Percentiles rank a stretch among this genome's conserved stretches.
These are phyloP conservation scores for Podospora sp. DNA, from an alignment of 495 filamentous ascomycete species.

Conservation along the genomic window DNA sequence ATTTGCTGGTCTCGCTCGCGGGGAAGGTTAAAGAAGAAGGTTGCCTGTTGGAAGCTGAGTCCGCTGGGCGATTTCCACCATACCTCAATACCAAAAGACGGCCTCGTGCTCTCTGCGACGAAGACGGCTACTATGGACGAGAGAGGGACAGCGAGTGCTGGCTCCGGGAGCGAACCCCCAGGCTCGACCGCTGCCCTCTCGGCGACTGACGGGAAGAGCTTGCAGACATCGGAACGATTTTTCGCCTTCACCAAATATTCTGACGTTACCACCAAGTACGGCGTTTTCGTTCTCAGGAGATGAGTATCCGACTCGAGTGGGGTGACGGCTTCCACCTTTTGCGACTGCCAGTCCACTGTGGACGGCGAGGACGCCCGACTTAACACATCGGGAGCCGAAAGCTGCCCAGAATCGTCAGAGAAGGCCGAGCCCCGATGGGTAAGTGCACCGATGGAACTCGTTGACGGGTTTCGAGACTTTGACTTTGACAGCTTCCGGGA, in stretches of 20 bases:
- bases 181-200: slow-evolving; percentile 9
- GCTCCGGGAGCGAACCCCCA: slow-evolving; percentile 27
- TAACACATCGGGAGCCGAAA: slow-evolving; percentile 30
- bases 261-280: slow-evolving; percentile 90
- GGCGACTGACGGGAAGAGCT: slow-evolving; percentile 42
- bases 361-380: slow-evolving; percentile 24
- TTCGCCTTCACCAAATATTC: slow-evolving; percentile 82
- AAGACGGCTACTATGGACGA: slow-evolving; percentile 77
- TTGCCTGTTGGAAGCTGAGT: slow-evolving; percentile 50
- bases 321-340: slow-evolving; percentile 58
- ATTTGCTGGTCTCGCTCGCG: slow-evolving; percentile 78
- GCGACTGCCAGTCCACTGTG: slow-evolving; percentile 38
- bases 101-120: slow-evolving; percentile 74
- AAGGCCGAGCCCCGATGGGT: slow-evolving; percentile 31
- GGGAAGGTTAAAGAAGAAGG: slow-evolving; percentile 71
- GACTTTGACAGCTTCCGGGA: slow-evolving; percentile 34
- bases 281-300: slow-evolving; percentile 81
- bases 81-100: slow-evolving; percentile 80
- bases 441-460: slow-evolving; percentile 24
- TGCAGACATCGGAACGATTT: slow-evolving; percentile 62
- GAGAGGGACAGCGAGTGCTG: slow-evolving; percentile 57
- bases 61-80: slow-evolving; percentile 70
- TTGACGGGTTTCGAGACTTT: slow-evolving; percentile 28
- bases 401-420: slow-evolving; percentile 33
- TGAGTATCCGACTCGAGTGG: slow-evolving; percentile 79